phyloP scores from a whole-genome alignment of 306 rosid species.

The Fragaria iinumae region DNA sequence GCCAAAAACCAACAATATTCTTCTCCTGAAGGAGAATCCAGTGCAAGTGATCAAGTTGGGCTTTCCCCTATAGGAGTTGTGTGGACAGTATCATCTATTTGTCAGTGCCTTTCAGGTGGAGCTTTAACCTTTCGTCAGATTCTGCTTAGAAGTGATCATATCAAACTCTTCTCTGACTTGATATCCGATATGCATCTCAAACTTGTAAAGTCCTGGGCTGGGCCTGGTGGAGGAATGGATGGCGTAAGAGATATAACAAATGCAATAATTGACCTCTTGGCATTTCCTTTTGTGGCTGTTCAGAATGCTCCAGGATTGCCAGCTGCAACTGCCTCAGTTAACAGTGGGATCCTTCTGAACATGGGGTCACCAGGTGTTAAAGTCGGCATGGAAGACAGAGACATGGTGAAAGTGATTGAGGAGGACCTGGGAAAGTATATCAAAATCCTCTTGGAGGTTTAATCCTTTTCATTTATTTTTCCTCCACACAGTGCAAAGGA shows the following conservation, averaged over 20 bases:
- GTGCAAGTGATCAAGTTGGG: slow-evolving; percentile 56
- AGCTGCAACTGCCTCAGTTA: slow-evolving; percentile 80
- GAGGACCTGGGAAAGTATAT: slow-evolving; percentile 84
- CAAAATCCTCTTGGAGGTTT: slow-evolving; percentile 76
- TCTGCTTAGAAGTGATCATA: slow-evolving; percentile 60
- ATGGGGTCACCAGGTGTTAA: slow-evolving; percentile 78
- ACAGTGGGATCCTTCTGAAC: slow-evolving; percentile 82
- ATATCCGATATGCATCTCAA: slow-evolving; percentile 70
- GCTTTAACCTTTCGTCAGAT: slow-evolving; percentile 72
- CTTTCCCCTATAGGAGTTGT: slow-evolving; percentile 79
- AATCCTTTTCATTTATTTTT: slow-evolving; percentile 26
- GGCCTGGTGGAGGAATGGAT: slow-evolving; percentile 84
- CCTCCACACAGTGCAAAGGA: neutral
- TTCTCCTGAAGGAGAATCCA: slow-evolving; percentile 49
- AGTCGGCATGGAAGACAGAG: slow-evolving; percentile 77
- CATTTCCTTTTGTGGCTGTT: slow-evolving; percentile 92
- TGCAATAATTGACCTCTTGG: slow-evolving; percentile 69
- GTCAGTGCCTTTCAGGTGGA: slow-evolving; percentile 79
- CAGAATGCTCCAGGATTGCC: slow-evolving; percentile 86
- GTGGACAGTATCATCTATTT: slow-evolving; percentile 76
- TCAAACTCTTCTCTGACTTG: slow-evolving; percentile 64
- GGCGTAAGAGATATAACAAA: slow-evolving; percentile 71
- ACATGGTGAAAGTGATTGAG: slow-evolving; percentile 74
- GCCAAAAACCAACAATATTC: slow-evolving; percentile 37
- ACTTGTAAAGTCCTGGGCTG: slow-evolving; percentile 71